Conservation (phyloP, 2,329 filamentous ascomycete genomes). For the Aspergillus ustus region DNA sequence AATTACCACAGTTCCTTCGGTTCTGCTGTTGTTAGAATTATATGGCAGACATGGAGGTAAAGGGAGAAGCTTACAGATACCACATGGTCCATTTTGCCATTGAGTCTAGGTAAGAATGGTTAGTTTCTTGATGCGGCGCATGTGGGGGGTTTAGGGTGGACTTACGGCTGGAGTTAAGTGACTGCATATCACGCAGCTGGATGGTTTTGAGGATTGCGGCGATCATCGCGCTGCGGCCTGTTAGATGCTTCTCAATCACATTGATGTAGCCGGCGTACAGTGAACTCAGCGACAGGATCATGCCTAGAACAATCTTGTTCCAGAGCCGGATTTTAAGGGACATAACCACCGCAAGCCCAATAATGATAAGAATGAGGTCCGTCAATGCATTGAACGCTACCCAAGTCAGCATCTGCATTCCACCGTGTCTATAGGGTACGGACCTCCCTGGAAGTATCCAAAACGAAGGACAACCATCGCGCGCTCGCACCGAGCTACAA, state of each 20-base stretch:
- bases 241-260: background rate
- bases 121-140: no score
- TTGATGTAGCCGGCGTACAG: background rate
- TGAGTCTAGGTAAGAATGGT: background rate
- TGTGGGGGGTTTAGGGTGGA: background rate
- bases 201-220: conserved; percentile 7
- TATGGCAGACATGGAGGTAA: no score
- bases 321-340: background rate
- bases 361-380: background rate
- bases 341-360: conserved; percentile 3
- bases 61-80: conserved; percentile 3
- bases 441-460: conserved; percentile 16
- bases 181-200: background rate
- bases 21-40: background rate
- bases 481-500: background rate
- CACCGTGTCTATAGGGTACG: background rate
- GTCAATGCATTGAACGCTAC: conserved; percentile 10
- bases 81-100: conserved; percentile 8
- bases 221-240: conserved; percentile 6
- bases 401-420: background rate
- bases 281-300: conserved; percentile 4
- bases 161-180: background rate
- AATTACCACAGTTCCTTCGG: conserved; percentile 12
- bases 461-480: background rate
- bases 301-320: conserved; percentile 4